Percentiles rank a stretch among this genome's conserved stretches.
Evolutionary conservation across 2,329 filamentous ascomycete species (phyloP).

Genomic region (Diplodia intermedia): DNA sequence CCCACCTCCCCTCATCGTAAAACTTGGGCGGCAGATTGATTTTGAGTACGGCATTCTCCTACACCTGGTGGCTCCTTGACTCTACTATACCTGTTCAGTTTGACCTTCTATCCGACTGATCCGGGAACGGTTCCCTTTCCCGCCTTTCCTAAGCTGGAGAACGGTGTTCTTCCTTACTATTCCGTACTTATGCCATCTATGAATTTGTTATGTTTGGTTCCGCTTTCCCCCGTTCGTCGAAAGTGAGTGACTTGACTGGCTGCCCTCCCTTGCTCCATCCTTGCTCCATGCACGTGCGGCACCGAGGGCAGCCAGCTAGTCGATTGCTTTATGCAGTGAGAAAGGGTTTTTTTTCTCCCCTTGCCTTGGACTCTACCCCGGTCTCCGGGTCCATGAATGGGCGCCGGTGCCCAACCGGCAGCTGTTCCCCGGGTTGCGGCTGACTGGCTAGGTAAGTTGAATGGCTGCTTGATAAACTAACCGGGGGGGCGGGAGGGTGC

Average conservation of each 20-base stretch:
- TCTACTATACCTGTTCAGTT: background rate
- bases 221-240: conserved; percentile 1
- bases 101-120: background rate
- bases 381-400: background rate
- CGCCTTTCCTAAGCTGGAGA: background rate
- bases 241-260: background rate
- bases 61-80: background rate
- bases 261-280: background rate
- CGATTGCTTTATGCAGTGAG: conserved; percentile 1
- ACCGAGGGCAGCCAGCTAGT: too few relatives aligned
- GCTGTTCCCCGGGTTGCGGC: background rate
- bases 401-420: background rate
- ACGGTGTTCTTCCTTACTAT: background rate
- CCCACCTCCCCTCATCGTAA: background rate
- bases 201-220: conserved; percentile 5
- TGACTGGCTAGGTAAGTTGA: background rate
- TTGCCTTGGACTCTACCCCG: background rate
- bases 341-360: background rate
- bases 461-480: background rate
- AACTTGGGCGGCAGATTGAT: conserved; percentile 11
- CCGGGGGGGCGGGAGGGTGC: background rate
- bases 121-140: background rate
- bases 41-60: background rate
- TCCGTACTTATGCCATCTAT: conserved; percentile 11
- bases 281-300: conserved; percentile 4